Percentiles rank a stretch among this genome's conserved stretches.
Evolutionary conservation across 345 rosid genomes (phyloP).

Genomic region (Mallotus nudiflorus): DNA sequence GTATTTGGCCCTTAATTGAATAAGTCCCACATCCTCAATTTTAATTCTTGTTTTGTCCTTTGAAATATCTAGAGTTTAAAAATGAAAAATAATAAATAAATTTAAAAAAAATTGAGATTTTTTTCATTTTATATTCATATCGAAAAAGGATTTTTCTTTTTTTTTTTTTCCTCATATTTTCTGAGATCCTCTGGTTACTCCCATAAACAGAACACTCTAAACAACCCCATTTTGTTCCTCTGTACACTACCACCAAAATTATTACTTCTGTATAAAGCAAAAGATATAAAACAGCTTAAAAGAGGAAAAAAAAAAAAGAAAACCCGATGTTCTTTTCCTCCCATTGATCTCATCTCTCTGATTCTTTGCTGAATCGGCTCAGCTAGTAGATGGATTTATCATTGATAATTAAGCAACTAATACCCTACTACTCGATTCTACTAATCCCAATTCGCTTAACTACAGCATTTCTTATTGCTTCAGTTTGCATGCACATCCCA

Average conservation of each 20-base stretch:
- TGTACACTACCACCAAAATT: conserved; percentile 52
- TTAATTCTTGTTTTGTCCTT: not conserved
- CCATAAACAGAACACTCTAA: no score
- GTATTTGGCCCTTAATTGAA: not conserved
- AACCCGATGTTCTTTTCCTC: no score
- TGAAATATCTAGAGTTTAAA: not conserved
- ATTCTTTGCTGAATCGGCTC: not conserved
- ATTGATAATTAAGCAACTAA: not conserved
- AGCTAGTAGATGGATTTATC: not conserved
- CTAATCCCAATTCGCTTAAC: conserved; percentile 68
- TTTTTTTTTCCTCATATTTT: not conserved
- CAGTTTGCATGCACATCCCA: conserved; percentile 48
- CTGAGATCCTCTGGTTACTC: conserved; percentile 5
- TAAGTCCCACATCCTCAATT: not conserved
- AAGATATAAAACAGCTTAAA: conserved; percentile 6
- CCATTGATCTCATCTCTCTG: not conserved
- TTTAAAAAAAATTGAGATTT: not conserved
- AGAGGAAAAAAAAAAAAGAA: no score
- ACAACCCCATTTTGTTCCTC: conserved; percentile 17
- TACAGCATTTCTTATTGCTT: conserved; percentile 55
- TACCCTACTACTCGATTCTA: conserved; percentile 45
- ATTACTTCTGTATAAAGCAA: conserved; percentile 34
- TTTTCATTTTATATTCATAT: not conserved
- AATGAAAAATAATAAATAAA: not conserved
- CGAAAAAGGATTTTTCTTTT: not conserved